These are phyloP conservation scores for Xerocomellus chrysenteron DNA, from an alignment of 768 basidiomycete genomes.

Conservation along the genomic window DNA sequence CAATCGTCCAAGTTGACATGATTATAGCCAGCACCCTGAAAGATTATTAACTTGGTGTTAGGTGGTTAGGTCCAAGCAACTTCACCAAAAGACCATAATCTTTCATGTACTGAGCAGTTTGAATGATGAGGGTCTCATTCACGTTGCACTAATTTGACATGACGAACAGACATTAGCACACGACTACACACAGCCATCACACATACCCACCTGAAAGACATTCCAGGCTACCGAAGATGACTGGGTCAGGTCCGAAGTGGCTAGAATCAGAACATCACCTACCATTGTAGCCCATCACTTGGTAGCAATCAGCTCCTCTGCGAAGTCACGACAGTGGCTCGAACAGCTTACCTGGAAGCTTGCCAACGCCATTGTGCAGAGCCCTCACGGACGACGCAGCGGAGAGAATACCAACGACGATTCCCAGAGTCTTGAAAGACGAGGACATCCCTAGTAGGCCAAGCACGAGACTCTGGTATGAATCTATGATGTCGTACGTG, in stretches of 20 bases:
- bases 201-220: conserved; percentile 50
- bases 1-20: conserved; percentile 66
- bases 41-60: conserved; percentile 1
- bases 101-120: conserved; percentile 52
- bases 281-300: conserved; percentile 36
- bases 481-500: neutral
- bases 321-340: neutral
- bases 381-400: conserved; percentile 14
- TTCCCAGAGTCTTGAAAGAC: conserved; percentile 5
- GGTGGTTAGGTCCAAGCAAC: neutral
- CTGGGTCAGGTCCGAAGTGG: conserved; percentile 1
- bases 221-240: conserved; percentile 54
- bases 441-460: conserved; percentile 8
- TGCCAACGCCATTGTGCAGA: conserved; percentile 31
- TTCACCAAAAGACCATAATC: conserved; percentile 49
- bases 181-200: neutral
- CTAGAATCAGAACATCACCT: neutral
- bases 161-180: neutral
- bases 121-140: conserved; percentile 48
- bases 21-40: conserved; percentile 55
- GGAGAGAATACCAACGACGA: conserved; percentile 12
- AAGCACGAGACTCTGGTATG: neutral
- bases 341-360: conserved; percentile 28
- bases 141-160: conserved; percentile 49
- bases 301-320: conserved; percentile 5